phyloP scores from a whole-genome alignment of 176 grass and related monocot species.

The sorghum (Sorghum bicolor) region Sorghum_bicolor_NCBIv3 NC_012878.2:45262001-45262500 shows the following conservation, averaged over 20 bases:
- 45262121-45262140: conserved; percentile 91
- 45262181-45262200: conserved; percentile 65
- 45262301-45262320: neutral
- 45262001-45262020: neutral
- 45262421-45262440: neutral
- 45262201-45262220: conserved; percentile 73
- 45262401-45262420: conserved; percentile 73
- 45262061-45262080: conserved; percentile 80
- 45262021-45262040: conserved; percentile 56
- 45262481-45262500: neutral
- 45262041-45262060: conserved; percentile 94
- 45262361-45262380: conserved; percentile 46
- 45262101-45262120: conserved; percentile 53
- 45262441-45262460: neutral
- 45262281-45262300: neutral
- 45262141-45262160: conserved; percentile 89
- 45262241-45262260: neutral
- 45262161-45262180: conserved; percentile 80
- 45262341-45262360: conserved; percentile 8
- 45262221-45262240: conserved; percentile 41
- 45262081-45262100: conserved; percentile 74
- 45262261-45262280: neutral
- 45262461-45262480: neutral
- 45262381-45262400: conserved; percentile 34
- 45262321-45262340: neutral